Percentiles rank a stretch among this genome's conserved stretches.
Conservation (phyloP, 257 asterid genomes). For the Striga asiatica region DNA sequence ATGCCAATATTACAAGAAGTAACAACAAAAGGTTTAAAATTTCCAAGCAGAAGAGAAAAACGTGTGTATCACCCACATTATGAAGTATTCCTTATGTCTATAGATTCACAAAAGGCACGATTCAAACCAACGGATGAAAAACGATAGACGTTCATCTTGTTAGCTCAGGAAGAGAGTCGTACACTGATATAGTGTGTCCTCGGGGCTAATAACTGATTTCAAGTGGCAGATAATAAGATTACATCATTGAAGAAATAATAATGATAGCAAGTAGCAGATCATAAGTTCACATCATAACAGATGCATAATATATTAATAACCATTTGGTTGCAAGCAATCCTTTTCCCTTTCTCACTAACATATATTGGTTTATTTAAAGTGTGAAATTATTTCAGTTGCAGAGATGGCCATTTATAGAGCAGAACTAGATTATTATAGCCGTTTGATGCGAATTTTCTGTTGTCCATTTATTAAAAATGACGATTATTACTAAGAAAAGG, state of each 20-base stretch:
- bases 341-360: not conserved
- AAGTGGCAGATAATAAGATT: conserved; percentile 5
- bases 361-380: not conserved
- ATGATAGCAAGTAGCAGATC: too few species aligned
- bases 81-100: conserved; percentile 6
- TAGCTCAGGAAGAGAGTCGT: conserved; percentile 47
- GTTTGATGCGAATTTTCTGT: too few species aligned
- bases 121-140: conserved; percentile 1
- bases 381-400: not conserved
- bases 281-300: not conserved
- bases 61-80: not conserved
- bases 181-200: conserved; percentile 61
- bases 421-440: not conserved
- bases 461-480: too few species aligned
- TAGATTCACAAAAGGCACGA: not conserved
- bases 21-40: conserved; percentile 17
- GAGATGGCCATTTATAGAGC: not conserved
- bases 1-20: conserved; percentile 1
- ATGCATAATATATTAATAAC: not conserved
- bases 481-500: not conserved
- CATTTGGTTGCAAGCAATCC: not conserved
- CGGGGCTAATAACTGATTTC: conserved; percentile 68
- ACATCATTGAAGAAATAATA: too few species aligned
- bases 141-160: conserved; percentile 23
- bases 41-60: not conserved